A percentile compares a stretch with the other conserved stretches of the same genome.
Evolutionary conservation across 176 grass and related monocot species (phyloP).

Genomic region (Musa troglodytarum): DNA sequence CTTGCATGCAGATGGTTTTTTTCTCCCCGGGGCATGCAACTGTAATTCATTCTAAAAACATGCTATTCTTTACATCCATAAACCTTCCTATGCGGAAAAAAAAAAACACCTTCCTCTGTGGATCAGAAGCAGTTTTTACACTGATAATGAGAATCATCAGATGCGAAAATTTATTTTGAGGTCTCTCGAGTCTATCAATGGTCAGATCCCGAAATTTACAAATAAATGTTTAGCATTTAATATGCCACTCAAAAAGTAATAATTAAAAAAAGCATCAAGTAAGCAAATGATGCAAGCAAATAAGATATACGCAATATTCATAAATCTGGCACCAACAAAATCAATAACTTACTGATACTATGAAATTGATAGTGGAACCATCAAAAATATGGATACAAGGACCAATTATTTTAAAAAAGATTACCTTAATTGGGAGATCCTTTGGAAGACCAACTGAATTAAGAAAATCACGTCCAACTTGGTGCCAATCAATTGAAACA

Average conservation of each 20-base stretch:
- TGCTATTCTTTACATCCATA: no score
- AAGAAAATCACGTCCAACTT: constrained; percentile 15
- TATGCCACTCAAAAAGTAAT: neutral
- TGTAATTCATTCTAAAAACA: neutral
- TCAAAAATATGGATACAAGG: neutral
- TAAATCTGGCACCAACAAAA: neutral
- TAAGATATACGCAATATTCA: no score
- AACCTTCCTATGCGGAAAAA: no score
- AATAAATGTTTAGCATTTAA: no score
- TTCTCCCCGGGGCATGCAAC: neutral
- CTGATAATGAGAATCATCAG: neutral
- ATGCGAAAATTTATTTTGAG: neutral
- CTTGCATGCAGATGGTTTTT: neutral
- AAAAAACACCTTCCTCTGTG: no score
- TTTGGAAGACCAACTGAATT: constrained; percentile 4
- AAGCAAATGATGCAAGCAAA: neutral
- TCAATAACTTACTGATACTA: neutral
- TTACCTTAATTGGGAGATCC: constrained; percentile 8
- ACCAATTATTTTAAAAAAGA: neutral
- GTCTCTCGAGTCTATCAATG: neutral
- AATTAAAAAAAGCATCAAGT: neutral
- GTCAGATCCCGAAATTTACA: no score
- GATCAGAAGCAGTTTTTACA: no score
- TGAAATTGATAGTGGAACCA: neutral
- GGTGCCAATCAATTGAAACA: constrained; percentile 15